A percentile compares a stretch with the other conserved stretches of the same genome.
These are phyloP conservation scores for Serendipita sp. DNA, from an alignment of 768 basidiomycete genomes.

Conservation along the genomic window DNA sequence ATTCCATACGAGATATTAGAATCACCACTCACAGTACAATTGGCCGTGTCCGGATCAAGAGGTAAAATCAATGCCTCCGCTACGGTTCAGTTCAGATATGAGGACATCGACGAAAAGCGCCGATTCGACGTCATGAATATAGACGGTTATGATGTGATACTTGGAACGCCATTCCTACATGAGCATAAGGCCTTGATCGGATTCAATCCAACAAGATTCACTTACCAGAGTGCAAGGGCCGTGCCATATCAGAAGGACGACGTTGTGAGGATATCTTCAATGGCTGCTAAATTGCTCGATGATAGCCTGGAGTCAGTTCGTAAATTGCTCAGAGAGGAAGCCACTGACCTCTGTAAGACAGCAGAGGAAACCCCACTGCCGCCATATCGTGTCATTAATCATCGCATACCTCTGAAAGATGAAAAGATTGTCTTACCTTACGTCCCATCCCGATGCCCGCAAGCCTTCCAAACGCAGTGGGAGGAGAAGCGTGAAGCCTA, in stretches of 20 bases:
- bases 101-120: slow-evolving; percentile 2
- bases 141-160: not conserved
- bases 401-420: slow-evolving; percentile 4
- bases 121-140: slow-evolving; percentile 1
- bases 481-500: slow-evolving; percentile 15
- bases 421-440: not conserved
- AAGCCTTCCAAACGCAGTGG: slow-evolving; percentile 1
- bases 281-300: slow-evolving; percentile 4
- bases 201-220: slow-evolving; percentile 1
- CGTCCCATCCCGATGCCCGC: slow-evolving; percentile 2
- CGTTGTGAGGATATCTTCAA: slow-evolving; percentile 4
- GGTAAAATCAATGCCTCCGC: slow-evolving; percentile 5
- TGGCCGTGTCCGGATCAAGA: slow-evolving; percentile 8
- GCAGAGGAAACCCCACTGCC: slow-evolving; percentile 4
- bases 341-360: slow-evolving; percentile 7
- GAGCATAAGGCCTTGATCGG: not conserved
- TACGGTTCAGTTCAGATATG: slow-evolving; percentile 4
- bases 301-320: slow-evolving; percentile 5
- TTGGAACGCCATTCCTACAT: slow-evolving; percentile 1
- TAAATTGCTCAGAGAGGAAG: slow-evolving; percentile 3
- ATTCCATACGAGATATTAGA: not conserved
- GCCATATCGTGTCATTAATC: slow-evolving; percentile 5
- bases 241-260: not conserved
- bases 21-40: slow-evolving; percentile 7
- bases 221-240: not conserved